Conservation (phyloP, 2,329 filamentous ascomycete species). For the Penicillium janthinellum region DNA sequence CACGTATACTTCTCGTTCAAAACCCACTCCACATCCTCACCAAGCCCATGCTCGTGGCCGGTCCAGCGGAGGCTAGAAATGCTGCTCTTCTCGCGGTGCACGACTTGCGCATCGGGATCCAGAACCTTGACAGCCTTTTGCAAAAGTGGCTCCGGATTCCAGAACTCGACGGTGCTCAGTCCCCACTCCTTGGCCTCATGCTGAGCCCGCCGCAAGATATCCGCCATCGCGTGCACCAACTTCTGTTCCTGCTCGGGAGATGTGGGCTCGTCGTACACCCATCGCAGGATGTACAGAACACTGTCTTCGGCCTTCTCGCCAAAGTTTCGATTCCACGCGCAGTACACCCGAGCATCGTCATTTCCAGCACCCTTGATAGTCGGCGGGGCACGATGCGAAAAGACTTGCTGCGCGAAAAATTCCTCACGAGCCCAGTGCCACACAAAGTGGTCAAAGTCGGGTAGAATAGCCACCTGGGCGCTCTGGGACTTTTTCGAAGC, state of each 20-base stretch:
- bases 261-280: constrained; percentile 44
- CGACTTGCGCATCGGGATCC: constrained; percentile 40
- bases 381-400: constrained; percentile 54
- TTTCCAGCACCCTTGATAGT: constrained; percentile 71
- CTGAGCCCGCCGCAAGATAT: constrained; percentile 68
- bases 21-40: constrained; percentile 48
- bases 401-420: constrained; percentile 68
- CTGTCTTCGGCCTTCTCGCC: constrained; percentile 39
- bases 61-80: constrained; percentile 52
- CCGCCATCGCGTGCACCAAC: constrained; percentile 57
- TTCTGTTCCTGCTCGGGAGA: constrained; percentile 50
- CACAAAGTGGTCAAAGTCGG: constrained; percentile 66
- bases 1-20: constrained; percentile 54
- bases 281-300: constrained; percentile 47
- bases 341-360: constrained; percentile 41
- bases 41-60: constrained; percentile 40
- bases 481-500: constrained; percentile 43
- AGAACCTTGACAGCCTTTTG: constrained; percentile 45
- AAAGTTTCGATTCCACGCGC: constrained; percentile 46
- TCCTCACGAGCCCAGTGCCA: constrained; percentile 85
- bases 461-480: constrained; percentile 66
- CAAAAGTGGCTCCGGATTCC: constrained; percentile 71
- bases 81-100: constrained; percentile 50
- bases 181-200: constrained; percentile 71
- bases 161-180: constrained; percentile 71